Evolutionary conservation across 1,284 basidiomycete species (phyloP).

Genomic region (Meira nashicola): DNA sequence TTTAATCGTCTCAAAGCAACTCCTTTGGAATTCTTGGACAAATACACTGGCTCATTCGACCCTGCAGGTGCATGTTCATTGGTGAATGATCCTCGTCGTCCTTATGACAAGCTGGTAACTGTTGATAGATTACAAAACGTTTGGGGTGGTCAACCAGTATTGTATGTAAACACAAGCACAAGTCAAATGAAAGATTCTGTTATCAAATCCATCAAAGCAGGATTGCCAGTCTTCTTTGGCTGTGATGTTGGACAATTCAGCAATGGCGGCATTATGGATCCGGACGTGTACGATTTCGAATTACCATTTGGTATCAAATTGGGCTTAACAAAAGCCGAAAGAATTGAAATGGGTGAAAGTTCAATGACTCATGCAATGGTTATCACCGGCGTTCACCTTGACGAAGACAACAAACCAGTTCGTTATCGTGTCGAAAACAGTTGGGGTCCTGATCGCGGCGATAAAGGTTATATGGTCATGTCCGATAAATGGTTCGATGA

Average conservation of each 20-base stretch:
- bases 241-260: constrained; percentile 77
- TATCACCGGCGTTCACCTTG: constrained; percentile 34
- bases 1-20: constrained; percentile 70
- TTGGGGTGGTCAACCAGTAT: constrained; percentile 75
- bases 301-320: constrained; percentile 63
- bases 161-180: constrained; percentile 79
- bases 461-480: constrained; percentile 87
- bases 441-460: constrained; percentile 73
- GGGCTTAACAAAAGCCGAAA: constrained; percentile 72
- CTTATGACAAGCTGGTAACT: constrained; percentile 77
- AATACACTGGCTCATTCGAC: constrained; percentile 56
- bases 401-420: constrained; percentile 64
- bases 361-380: constrained; percentile 79
- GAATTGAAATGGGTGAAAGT: constrained; percentile 74
- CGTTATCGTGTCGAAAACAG: constrained; percentile 93
- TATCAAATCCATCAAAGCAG: constrained; percentile 69
- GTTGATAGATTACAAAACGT: constrained; percentile 89
- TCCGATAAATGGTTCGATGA: constrained; percentile 73
- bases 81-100: constrained; percentile 88
- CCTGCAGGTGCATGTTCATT: constrained; percentile 75
- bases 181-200: constrained; percentile 71
- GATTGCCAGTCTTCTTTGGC: constrained; percentile 88
- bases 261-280: constrained; percentile 74
- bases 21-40: constrained; percentile 64
- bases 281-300: constrained; percentile 64